Base-by-base conservation (phyloP, 176 grass and related monocot genomes). In the Puccinellia tenuiflora region DNA sequence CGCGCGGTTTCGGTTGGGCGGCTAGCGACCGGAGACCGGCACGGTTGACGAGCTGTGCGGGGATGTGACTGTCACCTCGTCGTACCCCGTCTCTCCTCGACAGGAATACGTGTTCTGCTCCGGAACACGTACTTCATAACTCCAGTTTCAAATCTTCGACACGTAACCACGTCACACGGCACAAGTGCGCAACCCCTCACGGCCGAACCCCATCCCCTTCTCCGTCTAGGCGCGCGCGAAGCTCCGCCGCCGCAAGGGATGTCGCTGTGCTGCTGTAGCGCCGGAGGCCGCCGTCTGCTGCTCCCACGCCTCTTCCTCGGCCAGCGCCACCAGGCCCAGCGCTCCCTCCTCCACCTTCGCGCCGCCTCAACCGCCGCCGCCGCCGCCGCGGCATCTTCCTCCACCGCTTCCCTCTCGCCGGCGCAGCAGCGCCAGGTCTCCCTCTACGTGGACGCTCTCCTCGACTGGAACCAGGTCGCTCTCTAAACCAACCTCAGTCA, bases 391-490 rank as follows among this genome's bases (percentile, higher is more conserved):
- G 20, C 74, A 35, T 12, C 87, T 1, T 13, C 77, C 43, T 17
- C 77, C 37, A 21, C 79, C 9, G 0, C 75, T 2, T 30, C 83
- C 46, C 89, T 96, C 74, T 90, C 91, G 51, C 54, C 87, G n/a
- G 69, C 39, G 48, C 92, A 93, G 88, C 88, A 82, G 89, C 86
- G 81, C 31, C 96, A 96, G 79, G 89, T 99, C 77, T 80, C 93
- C 43, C 76, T 93, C 40, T 99, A 92, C 69, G 85, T 94, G 17
- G 64, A 69, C 24, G 71, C 91, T 5, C 91, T 99, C 76, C 96
- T 96, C 68, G 68, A 92, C 75, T 93, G 91, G 93, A 99, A 95
- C 61, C 91, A 99, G 91, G 91, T 96, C 65, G 9, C 39, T 64
- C 26, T 40, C 12, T 30, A 47, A 64, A n/a, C 20, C 42, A 64